Percentiles rank a stretch among this genome's conserved stretches.
phyloP scores from a whole-genome alignment of 2,329 filamentous ascomycete species.

The Calonectria honghensis region DNA sequence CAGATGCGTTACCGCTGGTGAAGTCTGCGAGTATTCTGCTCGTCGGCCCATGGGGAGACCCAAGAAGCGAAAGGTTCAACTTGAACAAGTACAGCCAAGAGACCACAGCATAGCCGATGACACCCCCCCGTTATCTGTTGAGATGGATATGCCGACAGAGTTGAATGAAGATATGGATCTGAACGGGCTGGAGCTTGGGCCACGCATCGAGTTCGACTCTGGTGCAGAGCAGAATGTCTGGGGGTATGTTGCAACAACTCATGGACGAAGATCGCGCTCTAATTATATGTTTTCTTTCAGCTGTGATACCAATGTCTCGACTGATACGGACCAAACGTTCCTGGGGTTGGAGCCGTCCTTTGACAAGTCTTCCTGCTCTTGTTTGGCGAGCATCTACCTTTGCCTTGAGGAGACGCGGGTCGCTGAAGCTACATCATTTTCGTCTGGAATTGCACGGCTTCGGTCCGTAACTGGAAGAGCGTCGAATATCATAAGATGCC shows the following conservation, averaged over 20 bases:
- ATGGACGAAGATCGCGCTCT: slow-evolving; percentile 21
- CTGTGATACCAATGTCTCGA: slow-evolving; percentile 43
- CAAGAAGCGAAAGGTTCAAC: slow-evolving; percentile 50
- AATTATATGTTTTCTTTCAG: slow-evolving; percentile 37
- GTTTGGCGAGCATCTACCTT: slow-evolving; percentile 51
- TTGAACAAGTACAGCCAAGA: slow-evolving; percentile 28
- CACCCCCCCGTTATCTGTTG: slow-evolving; percentile 37
- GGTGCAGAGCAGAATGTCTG: slow-evolving; percentile 36
- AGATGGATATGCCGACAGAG: slow-evolving; percentile 36
- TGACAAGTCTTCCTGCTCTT: slow-evolving; percentile 48
- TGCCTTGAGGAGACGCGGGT: slow-evolving; percentile 52
- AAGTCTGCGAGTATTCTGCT: slow-evolving; percentile 50
- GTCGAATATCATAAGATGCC: slow-evolving; percentile 46
- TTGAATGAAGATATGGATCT: slow-evolving; percentile 37
- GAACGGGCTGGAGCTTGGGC: slow-evolving; percentile 40
- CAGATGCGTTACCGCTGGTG: slow-evolving; percentile 43
- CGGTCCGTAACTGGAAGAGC: slow-evolving; percentile 46
- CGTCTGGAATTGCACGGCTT: slow-evolving; percentile 44
- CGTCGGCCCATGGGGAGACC: slow-evolving; percentile 53
- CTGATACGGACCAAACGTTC: slow-evolving; percentile 33
- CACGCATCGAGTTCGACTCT: slow-evolving; percentile 40
- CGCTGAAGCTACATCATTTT: slow-evolving; percentile 46
- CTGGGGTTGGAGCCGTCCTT: slow-evolving; percentile 36
- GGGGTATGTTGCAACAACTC: slow-evolving; percentile 37
- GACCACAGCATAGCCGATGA: slow-evolving; percentile 30